Base-by-base conservation (phyloP, 176 grass and related monocot genomes). In the Saccharum spontaneum region DNA sequence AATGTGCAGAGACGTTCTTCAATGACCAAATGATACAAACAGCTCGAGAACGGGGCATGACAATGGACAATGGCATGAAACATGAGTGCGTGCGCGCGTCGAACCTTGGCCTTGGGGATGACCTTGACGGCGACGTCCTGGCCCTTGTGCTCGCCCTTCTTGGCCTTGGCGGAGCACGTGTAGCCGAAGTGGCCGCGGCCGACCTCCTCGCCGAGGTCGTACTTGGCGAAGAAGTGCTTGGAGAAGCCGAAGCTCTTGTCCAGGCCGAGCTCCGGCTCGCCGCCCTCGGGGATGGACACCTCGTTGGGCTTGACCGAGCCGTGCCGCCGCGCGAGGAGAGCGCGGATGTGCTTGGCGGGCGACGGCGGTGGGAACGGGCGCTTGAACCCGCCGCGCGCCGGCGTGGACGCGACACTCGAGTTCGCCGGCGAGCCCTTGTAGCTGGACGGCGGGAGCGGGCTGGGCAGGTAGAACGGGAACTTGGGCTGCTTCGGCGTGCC, bases 191-290 rank as follows among this genome's bases (percentile, higher is more conserved):
- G 97, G 13, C 97, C 97, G 11, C 97, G 89, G 15, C 97, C 97
- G 57, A 99, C 90, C 88, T 99, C 97, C 10, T 97, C 94, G 26
- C 88, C 97, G 44, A 99, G 91, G 36, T 99, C 97, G 86, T 94
- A 99, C 86, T 90, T 99, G 81, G 91, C 85, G 68, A 99, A 99
- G 83, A 99, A 94, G 28, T 95, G 90, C 85, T 91, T 99, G 22
- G 94, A 94, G 92, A 99, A 99, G 24, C 94, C 94, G 77, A 99
- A 99, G 81, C 87, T 91, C 85, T 99, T 99, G 82, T 99, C 97
- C 34, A 99, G 88, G 44, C 91, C 92, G 40, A 94, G 67, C 79
- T 97, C 94, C 45, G 90, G 84, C 77, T 97, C 94, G 70, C 93
- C 83, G 43, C 94, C 97, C 83, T 99, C 97, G 4, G 97, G 97